phyloP scores from a whole-genome alignment of 352 stramenopile genomes.

The Plasmopara halstedii region DNA sequence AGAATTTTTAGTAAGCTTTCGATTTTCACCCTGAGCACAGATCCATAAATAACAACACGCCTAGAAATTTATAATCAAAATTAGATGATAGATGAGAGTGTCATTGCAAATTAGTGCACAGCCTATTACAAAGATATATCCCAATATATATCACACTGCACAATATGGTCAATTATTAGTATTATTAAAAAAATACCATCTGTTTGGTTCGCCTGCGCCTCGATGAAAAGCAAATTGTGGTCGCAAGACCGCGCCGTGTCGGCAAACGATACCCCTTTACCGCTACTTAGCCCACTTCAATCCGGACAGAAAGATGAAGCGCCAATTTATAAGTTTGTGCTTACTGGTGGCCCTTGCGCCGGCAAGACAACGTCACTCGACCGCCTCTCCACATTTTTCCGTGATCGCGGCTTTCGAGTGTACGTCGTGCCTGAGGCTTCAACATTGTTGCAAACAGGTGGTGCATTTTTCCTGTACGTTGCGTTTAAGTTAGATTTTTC shows the following conservation, averaged over 20 bases:
- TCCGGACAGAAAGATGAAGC: constrained; percentile 57
- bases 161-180: too few species aligned
- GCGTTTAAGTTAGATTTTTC: not conserved
- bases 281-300: constrained; percentile 62
- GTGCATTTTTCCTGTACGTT: constrained; percentile 78
- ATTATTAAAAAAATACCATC: too few species aligned
- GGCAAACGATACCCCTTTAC: constrained; percentile 29
- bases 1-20: too few species aligned
- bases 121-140: too few species aligned
- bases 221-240: constrained; percentile 40
- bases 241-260: constrained; percentile 42
- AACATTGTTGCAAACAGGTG: constrained; percentile 92
- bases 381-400: constrained; percentile 85
- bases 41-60: too few species aligned
- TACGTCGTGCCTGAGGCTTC: constrained; percentile 94
- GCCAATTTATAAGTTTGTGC: constrained; percentile 89
- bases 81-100: too few species aligned
- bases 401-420: constrained; percentile 92
- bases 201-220: not conserved
- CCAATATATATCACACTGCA: too few species aligned
- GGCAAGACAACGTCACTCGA: constrained; percentile 94
- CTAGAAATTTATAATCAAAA: too few species aligned
- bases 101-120: too few species aligned
- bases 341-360: constrained; percentile 92
- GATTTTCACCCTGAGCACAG: too few species aligned